A percentile compares a stretch with the other conserved stretches of the same genome.
Conservation (phyloP, 176 grass and related monocot genomes). For the Carex kokanica region DNA sequence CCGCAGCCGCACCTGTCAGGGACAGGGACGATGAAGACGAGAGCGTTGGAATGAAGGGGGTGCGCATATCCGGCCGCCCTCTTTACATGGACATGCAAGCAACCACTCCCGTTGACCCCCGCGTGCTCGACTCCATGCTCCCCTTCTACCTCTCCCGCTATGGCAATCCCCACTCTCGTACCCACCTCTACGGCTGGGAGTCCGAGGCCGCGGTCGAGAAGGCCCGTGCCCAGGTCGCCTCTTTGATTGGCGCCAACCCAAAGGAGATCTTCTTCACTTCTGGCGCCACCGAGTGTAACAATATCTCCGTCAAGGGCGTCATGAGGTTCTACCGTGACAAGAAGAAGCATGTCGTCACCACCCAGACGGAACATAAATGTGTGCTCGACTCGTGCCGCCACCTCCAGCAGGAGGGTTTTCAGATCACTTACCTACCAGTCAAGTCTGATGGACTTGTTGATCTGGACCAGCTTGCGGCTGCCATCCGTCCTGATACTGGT, state of each 20-base stretch:
- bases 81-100: constrained; percentile 98
- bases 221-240: constrained; percentile 46
- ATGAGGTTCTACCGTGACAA: constrained; percentile 75
- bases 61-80: constrained; percentile 76
- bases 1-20: constrained; percentile 18
- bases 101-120: constrained; percentile 79
- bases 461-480: constrained; percentile 45
- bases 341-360: constrained; percentile 82
- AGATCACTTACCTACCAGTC: constrained; percentile 86
- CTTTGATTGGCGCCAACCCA: constrained; percentile 60
- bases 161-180: constrained; percentile 94
- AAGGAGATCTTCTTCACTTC: constrained; percentile 96
- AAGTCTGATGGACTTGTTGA: constrained; percentile 71
- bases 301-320: constrained; percentile 93
- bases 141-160: constrained; percentile 85
- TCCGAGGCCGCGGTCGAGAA: constrained; percentile 84
- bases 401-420: constrained; percentile 81
- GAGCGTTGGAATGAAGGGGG: constrained; percentile 68
- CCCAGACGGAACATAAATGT: constrained; percentile 96
- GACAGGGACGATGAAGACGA: constrained; percentile 27
- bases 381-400: constrained; percentile 87
- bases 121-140: constrained; percentile 89
- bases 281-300: constrained; percentile 89
- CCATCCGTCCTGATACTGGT: constrained; percentile 74
- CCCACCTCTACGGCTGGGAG: constrained; percentile 97